phyloP scores from a whole-genome alignment of 306 rosid genomes.

The Vicia villosa region DNA sequence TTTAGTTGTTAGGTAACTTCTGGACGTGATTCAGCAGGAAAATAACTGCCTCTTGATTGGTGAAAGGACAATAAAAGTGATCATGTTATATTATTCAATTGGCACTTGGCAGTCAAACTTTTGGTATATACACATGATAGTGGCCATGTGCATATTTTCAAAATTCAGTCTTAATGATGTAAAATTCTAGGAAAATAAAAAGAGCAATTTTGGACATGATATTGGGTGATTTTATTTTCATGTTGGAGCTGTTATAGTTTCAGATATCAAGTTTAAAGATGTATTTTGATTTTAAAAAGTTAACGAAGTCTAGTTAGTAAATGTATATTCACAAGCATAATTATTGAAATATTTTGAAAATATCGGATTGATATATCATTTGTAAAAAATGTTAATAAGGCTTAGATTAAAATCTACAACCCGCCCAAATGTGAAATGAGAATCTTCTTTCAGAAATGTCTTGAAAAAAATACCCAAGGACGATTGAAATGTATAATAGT shows the following conservation, averaged over 20 bases:
- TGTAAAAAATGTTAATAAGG: no score
- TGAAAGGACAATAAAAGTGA: conserved; percentile 20
- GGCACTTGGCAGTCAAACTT: conserved; percentile 10
- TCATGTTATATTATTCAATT: conserved; percentile 8
- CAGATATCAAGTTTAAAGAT: not conserved
- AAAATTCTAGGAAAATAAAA: conserved; percentile 14
- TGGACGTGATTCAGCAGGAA: conserved; percentile 50
- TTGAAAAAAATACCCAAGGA: no score
- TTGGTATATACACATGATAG: conserved; percentile 13
- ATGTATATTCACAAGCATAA: no score
- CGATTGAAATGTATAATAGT: no score
- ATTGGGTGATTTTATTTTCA: conserved; percentile 5
- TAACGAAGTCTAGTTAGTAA: no score
- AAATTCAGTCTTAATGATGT: not conserved
- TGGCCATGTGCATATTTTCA: not conserved
- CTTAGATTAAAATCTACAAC: no score
- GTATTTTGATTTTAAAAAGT: not conserved
- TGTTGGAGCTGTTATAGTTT: not conserved
- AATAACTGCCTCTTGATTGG: conserved; percentile 30
- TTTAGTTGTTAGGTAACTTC: conserved; percentile 34
- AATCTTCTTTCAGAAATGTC: no score
- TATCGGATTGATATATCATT: no score
- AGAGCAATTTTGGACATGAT: conserved; percentile 15
- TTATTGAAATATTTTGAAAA: no score
- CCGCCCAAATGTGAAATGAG: no score